Percentiles rank a stretch among this genome's conserved stretches.
phyloP scores from a whole-genome alignment of 2,329 filamentous ascomycete genomes.

The Monosporascus sp. region DNA sequence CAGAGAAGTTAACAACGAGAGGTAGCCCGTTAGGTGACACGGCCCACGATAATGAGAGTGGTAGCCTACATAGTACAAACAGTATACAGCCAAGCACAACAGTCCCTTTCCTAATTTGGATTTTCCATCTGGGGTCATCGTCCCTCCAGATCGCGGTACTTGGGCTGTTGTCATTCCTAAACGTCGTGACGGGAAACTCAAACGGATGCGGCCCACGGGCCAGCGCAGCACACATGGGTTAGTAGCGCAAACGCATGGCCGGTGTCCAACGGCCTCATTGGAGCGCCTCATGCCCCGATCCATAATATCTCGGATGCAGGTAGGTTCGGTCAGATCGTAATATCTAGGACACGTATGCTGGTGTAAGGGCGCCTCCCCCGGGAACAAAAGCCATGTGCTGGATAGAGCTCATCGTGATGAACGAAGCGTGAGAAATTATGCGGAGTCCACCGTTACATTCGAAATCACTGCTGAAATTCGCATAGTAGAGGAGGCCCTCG shows the following conservation, averaged over 20 bases:
- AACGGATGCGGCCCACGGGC: slow-evolving; percentile 16
- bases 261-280: slow-evolving; percentile 6
- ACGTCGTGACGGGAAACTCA: slow-evolving; percentile 11
- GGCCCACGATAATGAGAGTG: slow-evolving; percentile 10
- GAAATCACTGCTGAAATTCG: slow-evolving; percentile 1
- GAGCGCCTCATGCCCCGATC: not conserved
- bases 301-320: too few species aligned
- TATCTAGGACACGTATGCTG: too few species aligned
- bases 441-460: not conserved
- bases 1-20: slow-evolving; percentile 12
- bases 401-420: not conserved
- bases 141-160: slow-evolving; percentile 11
- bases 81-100: slow-evolving; percentile 14
- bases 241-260: slow-evolving; percentile 20
- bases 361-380: too few species aligned
- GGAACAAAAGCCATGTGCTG: not conserved
- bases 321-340: too few species aligned
- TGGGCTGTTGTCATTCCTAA: slow-evolving; percentile 15
- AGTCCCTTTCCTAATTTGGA: slow-evolving; percentile 9
- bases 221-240: slow-evolving; percentile 14
- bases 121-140: slow-evolving; percentile 5
- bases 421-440: not conserved
- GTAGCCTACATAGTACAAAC: slow-evolving; percentile 13
- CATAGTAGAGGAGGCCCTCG: slow-evolving; percentile 5
- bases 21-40: slow-evolving; percentile 14